These are phyloP conservation scores for Hymenoscyphus occultus DNA, from an alignment of 2,329 filamentous ascomycete genomes.

Conservation along the genomic window DNA sequence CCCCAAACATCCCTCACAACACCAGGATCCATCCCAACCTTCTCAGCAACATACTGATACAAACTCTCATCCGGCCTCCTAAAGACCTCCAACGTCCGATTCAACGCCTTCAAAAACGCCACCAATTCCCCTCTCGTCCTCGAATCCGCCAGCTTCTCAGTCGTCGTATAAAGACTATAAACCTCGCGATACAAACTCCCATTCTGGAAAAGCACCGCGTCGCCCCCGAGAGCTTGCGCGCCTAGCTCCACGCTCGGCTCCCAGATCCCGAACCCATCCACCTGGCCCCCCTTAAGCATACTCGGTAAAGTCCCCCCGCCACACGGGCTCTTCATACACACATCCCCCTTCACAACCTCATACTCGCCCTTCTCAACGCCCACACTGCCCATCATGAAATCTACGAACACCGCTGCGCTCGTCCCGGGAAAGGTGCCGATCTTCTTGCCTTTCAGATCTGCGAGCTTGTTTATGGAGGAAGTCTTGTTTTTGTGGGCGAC, in stretches of 20 bases:
- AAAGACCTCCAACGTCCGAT: slow-evolving; percentile 14
- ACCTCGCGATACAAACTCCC: slow-evolving; percentile 18
- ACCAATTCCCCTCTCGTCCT: slow-evolving; percentile 18
- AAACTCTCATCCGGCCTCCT: slow-evolving; percentile 10
- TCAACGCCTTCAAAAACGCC: slow-evolving; percentile 18
- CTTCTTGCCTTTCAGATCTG: slow-evolving; percentile 22
- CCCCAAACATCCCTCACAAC: slow-evolving; percentile 19
- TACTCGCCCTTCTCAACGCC: slow-evolving; percentile 14
- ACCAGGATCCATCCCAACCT: slow-evolving; percentile 12
- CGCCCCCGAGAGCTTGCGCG: slow-evolving; percentile 8
- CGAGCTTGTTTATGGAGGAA: slow-evolving; percentile 7
- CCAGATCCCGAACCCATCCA: slow-evolving; percentile 20
- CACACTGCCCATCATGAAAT: slow-evolving; percentile 14
- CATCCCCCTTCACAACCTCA: slow-evolving; percentile 13
- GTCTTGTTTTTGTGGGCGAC: slow-evolving; percentile 17
- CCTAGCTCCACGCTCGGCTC: slow-evolving; percentile 13
- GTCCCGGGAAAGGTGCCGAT: slow-evolving; percentile 17
- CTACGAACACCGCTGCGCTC: slow-evolving; percentile 17
- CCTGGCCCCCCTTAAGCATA: slow-evolving; percentile 13
- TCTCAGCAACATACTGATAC: slow-evolving; percentile 11
- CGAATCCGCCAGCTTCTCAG: slow-evolving; percentile 15
- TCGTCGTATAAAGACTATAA: slow-evolving; percentile 17
- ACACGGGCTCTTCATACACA: slow-evolving; percentile 18
- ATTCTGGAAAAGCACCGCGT: slow-evolving; percentile 17
- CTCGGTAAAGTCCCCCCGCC: slow-evolving; percentile 17